Evolutionary conservation across 2,329 filamentous ascomycete species (phyloP).

Genomic region (Septoria linicola): DNA sequence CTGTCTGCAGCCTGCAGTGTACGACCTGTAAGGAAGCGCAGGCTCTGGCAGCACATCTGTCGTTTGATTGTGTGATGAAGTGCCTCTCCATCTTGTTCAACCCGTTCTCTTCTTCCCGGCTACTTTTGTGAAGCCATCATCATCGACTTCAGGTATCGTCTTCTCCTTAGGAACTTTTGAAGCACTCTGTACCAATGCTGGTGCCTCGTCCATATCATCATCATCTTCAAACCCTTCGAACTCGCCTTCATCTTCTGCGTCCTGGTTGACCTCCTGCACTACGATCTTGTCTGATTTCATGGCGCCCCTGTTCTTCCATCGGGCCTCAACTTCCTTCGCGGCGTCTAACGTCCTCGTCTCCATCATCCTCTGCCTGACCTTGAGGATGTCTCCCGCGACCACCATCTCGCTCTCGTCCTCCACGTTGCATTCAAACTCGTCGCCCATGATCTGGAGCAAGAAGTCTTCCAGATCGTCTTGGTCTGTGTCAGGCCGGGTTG

Average conservation of each 20-base stretch:
- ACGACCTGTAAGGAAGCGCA: too few species aligned
- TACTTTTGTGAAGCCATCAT: slow-evolving; percentile 44
- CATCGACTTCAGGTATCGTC: slow-evolving; percentile 54
- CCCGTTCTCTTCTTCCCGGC: slow-evolving; percentile 39
- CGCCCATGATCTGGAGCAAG: slow-evolving; percentile 12
- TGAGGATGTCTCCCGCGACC: slow-evolving; percentile 71
- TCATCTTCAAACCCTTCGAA: slow-evolving; percentile 52
- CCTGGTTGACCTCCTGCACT: slow-evolving; percentile 60
- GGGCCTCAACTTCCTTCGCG: slow-evolving; percentile 72
- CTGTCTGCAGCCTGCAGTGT: too few species aligned
- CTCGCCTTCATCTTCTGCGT: slow-evolving; percentile 52
- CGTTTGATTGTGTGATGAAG: background rate
- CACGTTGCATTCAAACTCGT: slow-evolving; percentile 91
- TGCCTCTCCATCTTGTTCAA: background rate
- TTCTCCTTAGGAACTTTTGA: slow-evolving; percentile 53
- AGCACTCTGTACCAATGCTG: slow-evolving; percentile 58
- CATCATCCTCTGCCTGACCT: slow-evolving; percentile 64
- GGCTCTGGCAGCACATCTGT: too few species aligned
- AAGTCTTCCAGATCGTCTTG: slow-evolving; percentile 12
- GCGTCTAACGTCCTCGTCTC: slow-evolving; percentile 74
- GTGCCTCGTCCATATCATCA: slow-evolving; percentile 59
- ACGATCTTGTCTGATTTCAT: slow-evolving; percentile 57
- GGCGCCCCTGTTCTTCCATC: slow-evolving; percentile 68
- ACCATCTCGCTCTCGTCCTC: slow-evolving; percentile 82
- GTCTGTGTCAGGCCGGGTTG: slow-evolving; percentile 61